Conservation (phyloP, 2,329 filamentous ascomycete species). For the Mariannaea elegans region DNA sequence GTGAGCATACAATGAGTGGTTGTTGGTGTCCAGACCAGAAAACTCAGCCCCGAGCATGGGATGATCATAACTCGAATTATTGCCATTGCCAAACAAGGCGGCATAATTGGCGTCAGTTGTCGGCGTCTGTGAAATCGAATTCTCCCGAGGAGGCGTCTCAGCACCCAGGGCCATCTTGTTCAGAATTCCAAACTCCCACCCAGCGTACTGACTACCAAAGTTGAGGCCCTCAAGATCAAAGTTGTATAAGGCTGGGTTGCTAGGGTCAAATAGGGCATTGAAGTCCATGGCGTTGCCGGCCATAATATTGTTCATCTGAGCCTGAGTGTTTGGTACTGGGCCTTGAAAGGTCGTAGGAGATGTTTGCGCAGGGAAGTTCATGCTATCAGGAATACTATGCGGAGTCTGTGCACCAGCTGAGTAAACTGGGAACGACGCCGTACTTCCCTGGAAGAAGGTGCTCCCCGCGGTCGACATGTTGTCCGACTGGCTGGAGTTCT, state of each 20-base stretch:
- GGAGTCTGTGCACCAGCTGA: slow-evolving; percentile 54
- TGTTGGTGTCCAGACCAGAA: slow-evolving; percentile 59
- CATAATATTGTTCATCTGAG: slow-evolving; percentile 59
- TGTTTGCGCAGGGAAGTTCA: slow-evolving; percentile 71
- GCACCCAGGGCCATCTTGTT: slow-evolving; percentile 86
- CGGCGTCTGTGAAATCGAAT: slow-evolving; percentile 53
- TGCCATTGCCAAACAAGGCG: slow-evolving; percentile 62
- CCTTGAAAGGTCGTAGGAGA: slow-evolving; percentile 78
- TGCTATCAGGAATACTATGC: slow-evolving; percentile 57
- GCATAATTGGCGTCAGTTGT: slow-evolving; percentile 51
- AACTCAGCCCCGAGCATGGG: slow-evolving; percentile 62
- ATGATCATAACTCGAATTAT: slow-evolving; percentile 60
- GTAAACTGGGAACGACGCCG: slow-evolving; percentile 61
- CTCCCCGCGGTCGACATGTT: slow-evolving; percentile 52
- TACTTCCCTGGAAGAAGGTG: slow-evolving; percentile 59
- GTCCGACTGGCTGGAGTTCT: slow-evolving; percentile 59
- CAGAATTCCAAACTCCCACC: slow-evolving; percentile 94
- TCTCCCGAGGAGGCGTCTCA: slow-evolving; percentile 80
- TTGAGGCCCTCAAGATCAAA: slow-evolving; percentile 89
- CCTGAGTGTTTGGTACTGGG: slow-evolving; percentile 57
- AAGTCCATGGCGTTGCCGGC: slow-evolving; percentile 62
- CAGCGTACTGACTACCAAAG: slow-evolving; percentile 96
- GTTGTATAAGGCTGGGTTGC: slow-evolving; percentile 92
- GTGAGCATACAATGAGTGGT: slow-evolving; percentile 59
- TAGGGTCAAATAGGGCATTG: slow-evolving; percentile 82